phyloP scores from a whole-genome alignment of 2,329 filamentous ascomycete species.

The Xylaria sp. region DNA sequence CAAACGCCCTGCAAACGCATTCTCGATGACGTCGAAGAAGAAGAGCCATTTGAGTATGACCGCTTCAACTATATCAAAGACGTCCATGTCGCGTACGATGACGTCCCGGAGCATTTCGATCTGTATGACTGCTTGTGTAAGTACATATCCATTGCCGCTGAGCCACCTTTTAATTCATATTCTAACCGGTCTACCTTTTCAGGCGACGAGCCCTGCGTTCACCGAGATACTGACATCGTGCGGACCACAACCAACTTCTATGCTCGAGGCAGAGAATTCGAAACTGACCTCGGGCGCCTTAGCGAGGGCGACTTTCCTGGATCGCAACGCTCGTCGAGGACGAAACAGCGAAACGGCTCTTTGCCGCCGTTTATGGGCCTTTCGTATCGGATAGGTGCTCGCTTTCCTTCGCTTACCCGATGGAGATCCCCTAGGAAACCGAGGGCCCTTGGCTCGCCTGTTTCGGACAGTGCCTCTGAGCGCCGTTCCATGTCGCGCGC shows the following conservation, averaged over 20 bases:
- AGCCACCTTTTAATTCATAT: not conserved
- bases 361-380: conserved; percentile 72
- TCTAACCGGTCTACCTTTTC: conserved; percentile 25
- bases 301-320: conserved; percentile 69
- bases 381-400: conserved; percentile 72
- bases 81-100: conserved; percentile 44
- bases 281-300: conserved; percentile 75
- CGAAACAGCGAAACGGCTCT: conserved; percentile 66
- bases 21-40: conserved; percentile 85
- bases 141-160: conserved; percentile 52
- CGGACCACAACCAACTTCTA: conserved; percentile 53
- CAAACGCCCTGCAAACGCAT: conserved; percentile 70
- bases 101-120: conserved; percentile 55
- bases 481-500: conserved; percentile 75
- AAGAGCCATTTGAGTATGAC: conserved; percentile 80
- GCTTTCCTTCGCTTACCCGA: conserved; percentile 64
- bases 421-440: conserved; percentile 61
- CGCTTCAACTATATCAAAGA: conserved; percentile 58
- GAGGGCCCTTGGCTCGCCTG: conserved; percentile 66
- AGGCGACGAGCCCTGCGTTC: conserved; percentile 73
- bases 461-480: conserved; percentile 86
- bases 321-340: conserved; percentile 57
- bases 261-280: conserved; percentile 59
- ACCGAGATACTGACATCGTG: conserved; percentile 60
- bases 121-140: conserved; percentile 80